phyloP scores from a whole-genome alignment of 352 stramenopile species.

The Phytophthora melonis region DNA sequence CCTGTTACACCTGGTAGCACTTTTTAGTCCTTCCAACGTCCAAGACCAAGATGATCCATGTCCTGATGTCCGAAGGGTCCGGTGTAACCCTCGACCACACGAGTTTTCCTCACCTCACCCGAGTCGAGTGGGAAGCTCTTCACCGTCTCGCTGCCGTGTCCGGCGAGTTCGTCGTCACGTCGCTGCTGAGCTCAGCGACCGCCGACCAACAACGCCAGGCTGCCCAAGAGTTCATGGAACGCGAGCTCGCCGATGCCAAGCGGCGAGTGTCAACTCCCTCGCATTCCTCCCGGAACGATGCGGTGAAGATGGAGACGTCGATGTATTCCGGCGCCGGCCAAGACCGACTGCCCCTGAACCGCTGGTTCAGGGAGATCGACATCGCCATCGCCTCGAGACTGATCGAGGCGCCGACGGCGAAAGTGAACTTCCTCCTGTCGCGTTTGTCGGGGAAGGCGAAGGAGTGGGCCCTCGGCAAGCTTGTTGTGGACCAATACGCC shows the following conservation, averaged over 20 bases:
- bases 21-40: no score
- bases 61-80: no score
- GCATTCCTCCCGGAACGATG: constrained; percentile 3
- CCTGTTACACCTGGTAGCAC: no score
- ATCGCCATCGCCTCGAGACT: background rate
- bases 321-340: background rate
- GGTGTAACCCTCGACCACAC: no score
- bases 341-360: constrained; percentile 1
- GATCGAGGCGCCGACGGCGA: background rate
- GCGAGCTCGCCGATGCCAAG: constrained; percentile 12
- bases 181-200: background rate
- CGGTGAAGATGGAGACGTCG: constrained; percentile 6
- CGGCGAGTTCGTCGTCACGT: background rate
- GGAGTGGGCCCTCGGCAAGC: constrained; percentile 14
- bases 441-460: constrained; percentile 3
- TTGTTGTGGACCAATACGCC: background rate
- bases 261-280: constrained; percentile 5
- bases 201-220: background rate
- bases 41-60: no score
- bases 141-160: background rate
- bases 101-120: no score
- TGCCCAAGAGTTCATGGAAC: background rate
- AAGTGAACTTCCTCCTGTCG: constrained; percentile 6
- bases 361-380: constrained; percentile 7
- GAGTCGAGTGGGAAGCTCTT: background rate